Conservation (phyloP, 345 rosid genomes). For the Viola odorata region DNA sequence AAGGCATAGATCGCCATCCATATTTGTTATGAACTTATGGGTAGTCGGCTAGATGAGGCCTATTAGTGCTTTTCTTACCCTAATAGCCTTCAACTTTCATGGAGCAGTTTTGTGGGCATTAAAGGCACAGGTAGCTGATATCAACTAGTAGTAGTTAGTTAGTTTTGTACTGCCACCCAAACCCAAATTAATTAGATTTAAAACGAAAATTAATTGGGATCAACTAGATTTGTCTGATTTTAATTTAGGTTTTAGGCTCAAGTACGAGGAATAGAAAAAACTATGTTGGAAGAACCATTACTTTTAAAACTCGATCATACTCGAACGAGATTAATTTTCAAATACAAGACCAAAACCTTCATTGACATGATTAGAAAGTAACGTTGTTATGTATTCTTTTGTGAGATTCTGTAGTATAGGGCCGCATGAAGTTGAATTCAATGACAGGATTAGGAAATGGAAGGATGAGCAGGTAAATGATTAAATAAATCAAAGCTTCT, state of each 20-base stretch:
- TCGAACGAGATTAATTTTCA: no score
- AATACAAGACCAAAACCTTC: background rate
- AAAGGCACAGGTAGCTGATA: constrained; percentile 15
- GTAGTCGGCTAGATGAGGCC: constrained; percentile 4
- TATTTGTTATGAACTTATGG: background rate
- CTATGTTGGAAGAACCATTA: background rate
- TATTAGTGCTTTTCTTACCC: background rate
- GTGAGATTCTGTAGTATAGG: constrained; percentile 12
- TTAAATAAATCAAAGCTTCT: background rate
- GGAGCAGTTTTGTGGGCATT: constrained; percentile 18
- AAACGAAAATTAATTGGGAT: no score
- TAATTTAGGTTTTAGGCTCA: no score
- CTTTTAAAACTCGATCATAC: background rate
- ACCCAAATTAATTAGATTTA: no score
- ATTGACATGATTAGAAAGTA: constrained; percentile 17
- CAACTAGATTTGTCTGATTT: no score
- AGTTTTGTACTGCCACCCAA: no score
- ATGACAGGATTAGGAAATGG: constrained; percentile 2
- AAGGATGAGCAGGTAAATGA: background rate
- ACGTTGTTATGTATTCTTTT: constrained; percentile 8
- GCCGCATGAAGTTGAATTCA: background rate
- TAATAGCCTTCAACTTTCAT: constrained; percentile 12
- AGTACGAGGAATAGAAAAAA: no score
- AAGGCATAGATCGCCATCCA: background rate
- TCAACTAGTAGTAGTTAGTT: background rate